Conservation (phyloP, 192 early-diverging fungal species). For the Obelidium mucronatum region DNA sequence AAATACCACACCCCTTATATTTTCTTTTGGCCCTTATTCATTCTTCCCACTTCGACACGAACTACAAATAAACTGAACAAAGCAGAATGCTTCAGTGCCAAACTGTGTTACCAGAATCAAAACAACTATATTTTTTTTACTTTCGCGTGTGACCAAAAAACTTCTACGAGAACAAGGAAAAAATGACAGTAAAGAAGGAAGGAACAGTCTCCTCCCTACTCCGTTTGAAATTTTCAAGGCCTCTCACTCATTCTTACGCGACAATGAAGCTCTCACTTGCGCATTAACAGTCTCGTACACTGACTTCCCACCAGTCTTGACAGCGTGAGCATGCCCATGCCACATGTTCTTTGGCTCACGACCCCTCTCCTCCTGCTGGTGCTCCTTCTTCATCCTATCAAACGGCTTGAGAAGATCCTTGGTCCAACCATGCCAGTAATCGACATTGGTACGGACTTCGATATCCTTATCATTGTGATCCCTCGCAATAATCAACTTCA, state of each 20-base stretch:
- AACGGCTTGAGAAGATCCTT: slow-evolving; percentile 20
- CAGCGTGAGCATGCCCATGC: neutral
- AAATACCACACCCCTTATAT: no score
- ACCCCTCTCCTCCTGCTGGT: neutral
- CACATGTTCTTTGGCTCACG: neutral
- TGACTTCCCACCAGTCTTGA: neutral
- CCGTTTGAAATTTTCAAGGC: neutral
- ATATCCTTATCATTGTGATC: neutral
- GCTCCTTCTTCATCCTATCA: neutral
- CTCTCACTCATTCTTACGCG: no score
- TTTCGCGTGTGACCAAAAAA: neutral
- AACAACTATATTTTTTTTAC: neutral
- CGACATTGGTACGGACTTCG: neutral
- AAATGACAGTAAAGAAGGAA: neutral
- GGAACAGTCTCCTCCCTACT: neutral
- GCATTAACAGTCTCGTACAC: neutral
- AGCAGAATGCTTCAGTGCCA: no score
- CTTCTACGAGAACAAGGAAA: neutral
- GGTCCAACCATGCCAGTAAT: slow-evolving; percentile 21
- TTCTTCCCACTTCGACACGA: no score
- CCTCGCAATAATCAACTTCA: slow-evolving; percentile 15
- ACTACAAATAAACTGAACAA: no score
- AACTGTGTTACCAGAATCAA: no score
- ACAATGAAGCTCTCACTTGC: neutral
- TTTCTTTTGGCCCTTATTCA: no score